phyloP scores from a whole-genome alignment of 2,329 filamentous ascomycete genomes.

The Penicillium verrucosum region DNA sequence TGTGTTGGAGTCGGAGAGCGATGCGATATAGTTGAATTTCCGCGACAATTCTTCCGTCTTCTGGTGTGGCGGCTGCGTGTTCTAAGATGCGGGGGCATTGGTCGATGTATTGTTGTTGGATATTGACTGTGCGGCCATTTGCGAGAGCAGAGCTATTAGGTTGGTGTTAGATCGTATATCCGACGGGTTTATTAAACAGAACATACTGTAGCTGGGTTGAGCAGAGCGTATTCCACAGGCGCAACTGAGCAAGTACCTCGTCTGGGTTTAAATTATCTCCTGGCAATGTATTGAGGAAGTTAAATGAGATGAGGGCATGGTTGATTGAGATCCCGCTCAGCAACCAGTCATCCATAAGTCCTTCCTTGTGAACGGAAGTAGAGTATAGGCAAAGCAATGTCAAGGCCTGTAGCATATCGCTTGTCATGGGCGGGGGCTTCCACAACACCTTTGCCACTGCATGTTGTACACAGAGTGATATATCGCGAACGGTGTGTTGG shows the following conservation, averaged over 20 bases:
- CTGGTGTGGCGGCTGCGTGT: constrained; percentile 28
- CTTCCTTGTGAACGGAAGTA: constrained; percentile 32
- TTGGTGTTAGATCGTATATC: constrained; percentile 6
- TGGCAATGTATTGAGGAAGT: constrained; percentile 16
- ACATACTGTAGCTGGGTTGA: constrained; percentile 35
- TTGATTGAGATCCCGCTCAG: constrained; percentile 38
- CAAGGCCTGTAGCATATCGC: constrained; percentile 32
- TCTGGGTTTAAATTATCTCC: constrained; percentile 26
- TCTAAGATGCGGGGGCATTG: constrained; percentile 32
- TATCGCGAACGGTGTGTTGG: constrained; percentile 26
- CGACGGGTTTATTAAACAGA: background rate
- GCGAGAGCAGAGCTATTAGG: constrained; percentile 28
- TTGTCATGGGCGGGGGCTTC: constrained; percentile 29
- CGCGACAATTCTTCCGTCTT: constrained; percentile 32
- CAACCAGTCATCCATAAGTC: constrained; percentile 36
- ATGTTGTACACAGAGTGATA: constrained; percentile 34
- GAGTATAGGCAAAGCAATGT: constrained; percentile 34
- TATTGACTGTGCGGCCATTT: constrained; percentile 31
- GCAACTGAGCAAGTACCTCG: constrained; percentile 31
- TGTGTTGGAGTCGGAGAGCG: constrained; percentile 27
- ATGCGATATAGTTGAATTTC: constrained; percentile 35
- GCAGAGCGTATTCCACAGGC: constrained; percentile 36
- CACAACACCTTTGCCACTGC: constrained; percentile 30
- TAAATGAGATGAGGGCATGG: constrained; percentile 28
- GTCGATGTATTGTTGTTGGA: constrained; percentile 30